Base-by-base conservation (phyloP, 2,329 filamentous ascomycete species). In the Pseudohalonectria lignicola region DNA sequence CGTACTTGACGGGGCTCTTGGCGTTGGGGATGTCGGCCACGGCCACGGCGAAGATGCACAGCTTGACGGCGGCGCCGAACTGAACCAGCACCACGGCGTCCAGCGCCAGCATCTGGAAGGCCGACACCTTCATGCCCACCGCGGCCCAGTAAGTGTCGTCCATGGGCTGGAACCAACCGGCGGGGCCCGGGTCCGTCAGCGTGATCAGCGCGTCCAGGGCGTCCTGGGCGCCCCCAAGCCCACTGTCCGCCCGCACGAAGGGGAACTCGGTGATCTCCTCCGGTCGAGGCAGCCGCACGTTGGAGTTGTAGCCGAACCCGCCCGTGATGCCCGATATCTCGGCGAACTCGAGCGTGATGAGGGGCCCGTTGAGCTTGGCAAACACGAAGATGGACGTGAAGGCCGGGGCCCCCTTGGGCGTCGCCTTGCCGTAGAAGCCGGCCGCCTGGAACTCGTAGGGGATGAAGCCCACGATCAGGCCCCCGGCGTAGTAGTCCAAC, bases 241-340 rank as follows among this genome's bases (percentile, higher is more conserved):
- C 11, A n/a, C 5, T 23, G 17, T n/a, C 5, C 17, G 17, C 25
- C 17, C 12, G 25, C 5, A 61, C 36, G 18, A 63, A 51, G 2
- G 60, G 59, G 40, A 60, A 62, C 3, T 44, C 17, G 3, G 37
- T 7, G 3, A 63, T 34, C 10, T 57, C 28, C 10, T 45, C 39
- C 4, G 50, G 38, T 2, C 47, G 45, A 5, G 63, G 64, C 1
- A 53, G 21, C 3, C 45, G 44, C 1, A 67, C 35, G 2, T 37
- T 40, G 5, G 42, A 50, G 30, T 67, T 65, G 44, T 60, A 63
- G 0, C 64, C 64, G 34, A 67, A 62, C 1, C 62, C 64, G 18
- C 50, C 51, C 0, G 43, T 47, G 4, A 66, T 36, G 1, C 57
- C 59, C 0, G 45, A 45, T n/a, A 66, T 54, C 4, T 48, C 52